Conservation (phyloP, 2,329 filamentous ascomycete genomes). For the Colletotrichum nymphaeae region DNA sequence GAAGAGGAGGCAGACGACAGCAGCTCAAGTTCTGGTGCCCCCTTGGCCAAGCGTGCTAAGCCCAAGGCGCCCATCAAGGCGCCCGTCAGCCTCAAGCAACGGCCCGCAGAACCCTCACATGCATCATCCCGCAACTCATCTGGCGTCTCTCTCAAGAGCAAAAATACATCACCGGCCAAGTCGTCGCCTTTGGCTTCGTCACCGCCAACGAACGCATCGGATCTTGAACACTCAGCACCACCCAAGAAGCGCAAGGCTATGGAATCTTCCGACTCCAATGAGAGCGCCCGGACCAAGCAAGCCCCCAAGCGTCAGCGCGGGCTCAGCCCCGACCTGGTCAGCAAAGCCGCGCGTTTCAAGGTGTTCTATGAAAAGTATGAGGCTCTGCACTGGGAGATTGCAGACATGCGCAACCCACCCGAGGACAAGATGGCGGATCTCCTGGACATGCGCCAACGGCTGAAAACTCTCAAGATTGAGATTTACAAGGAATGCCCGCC, state of each 20-base stretch:
- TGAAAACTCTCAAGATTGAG: conserved; percentile 68
- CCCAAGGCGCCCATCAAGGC: conserved; percentile 54
- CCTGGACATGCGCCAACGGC: conserved; percentile 63
- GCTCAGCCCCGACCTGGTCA: conserved; percentile 60
- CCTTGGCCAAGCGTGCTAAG: conserved; percentile 69
- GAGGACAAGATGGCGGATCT: conserved; percentile 62
- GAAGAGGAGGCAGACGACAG: conserved; percentile 63
- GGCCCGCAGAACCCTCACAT: conserved; percentile 61
- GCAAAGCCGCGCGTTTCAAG: conserved; percentile 67
- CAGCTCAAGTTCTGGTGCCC: conserved; percentile 70
- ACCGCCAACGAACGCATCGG: conserved; percentile 73
- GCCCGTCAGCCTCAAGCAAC: conserved; percentile 51
- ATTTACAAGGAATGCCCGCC: conserved; percentile 62
- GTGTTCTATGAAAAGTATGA: conserved; percentile 67
- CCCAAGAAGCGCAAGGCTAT: conserved; percentile 58
- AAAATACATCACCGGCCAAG: conserved; percentile 68
- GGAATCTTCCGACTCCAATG: conserved; percentile 33
- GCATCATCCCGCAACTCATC: conserved; percentile 57
- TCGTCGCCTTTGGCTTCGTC: conserved; percentile 75
- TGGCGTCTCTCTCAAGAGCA: conserved; percentile 51
- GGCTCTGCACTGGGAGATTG: conserved; percentile 66
- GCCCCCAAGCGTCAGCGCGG: conserved; percentile 50
- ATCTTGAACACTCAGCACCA: conserved; percentile 60
- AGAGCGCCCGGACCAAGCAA: conserved; percentile 35
- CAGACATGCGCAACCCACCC: conserved; percentile 60